A percentile compares a stretch with the other conserved stretches of the same genome.
phyloP scores from a whole-genome alignment of 768 basidiomycete species.

The Boletales sp. region DNA sequence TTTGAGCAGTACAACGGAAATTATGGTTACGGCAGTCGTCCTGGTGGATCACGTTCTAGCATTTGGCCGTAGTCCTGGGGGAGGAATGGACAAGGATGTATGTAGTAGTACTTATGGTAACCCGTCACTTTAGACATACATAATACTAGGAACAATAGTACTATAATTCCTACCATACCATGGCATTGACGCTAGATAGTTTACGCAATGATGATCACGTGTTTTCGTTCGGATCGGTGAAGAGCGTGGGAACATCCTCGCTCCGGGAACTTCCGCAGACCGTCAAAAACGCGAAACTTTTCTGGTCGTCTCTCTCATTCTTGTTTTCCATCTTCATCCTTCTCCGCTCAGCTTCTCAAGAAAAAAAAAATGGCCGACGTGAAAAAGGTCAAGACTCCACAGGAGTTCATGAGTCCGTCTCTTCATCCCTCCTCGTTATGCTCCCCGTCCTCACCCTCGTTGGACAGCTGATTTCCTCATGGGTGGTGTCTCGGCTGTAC shows the following conservation, averaged over 20 bases:
- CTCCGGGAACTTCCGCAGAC: conserved; percentile 31
- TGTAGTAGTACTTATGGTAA: conserved; percentile 6
- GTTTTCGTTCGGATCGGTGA: conserved; percentile 12
- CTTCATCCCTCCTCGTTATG: not conserved
- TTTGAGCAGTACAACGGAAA: conserved; percentile 26
- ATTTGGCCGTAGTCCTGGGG: conserved; percentile 25
- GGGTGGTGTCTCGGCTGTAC: conserved; percentile 91
- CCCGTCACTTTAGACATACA: conserved; percentile 11
- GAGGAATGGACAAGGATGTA: conserved; percentile 11
- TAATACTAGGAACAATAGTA: conserved; percentile 1
- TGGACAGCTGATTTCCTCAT: conserved; percentile 84
- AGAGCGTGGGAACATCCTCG: conserved; percentile 25
- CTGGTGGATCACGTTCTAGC: conserved; percentile 23
- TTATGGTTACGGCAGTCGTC: conserved; percentile 18
- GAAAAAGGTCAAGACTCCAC: conserved; percentile 84
- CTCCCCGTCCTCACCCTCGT: conserved; percentile 13
- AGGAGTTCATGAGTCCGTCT: conserved; percentile 78
- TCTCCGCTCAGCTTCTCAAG: conserved; percentile 50
- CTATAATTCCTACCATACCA: too few relatives aligned
- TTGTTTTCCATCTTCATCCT: conserved; percentile 36
- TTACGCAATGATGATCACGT: not conserved
- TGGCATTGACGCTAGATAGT: too few relatives aligned
- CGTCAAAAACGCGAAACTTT: conserved; percentile 48
- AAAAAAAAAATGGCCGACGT: conserved; percentile 76
- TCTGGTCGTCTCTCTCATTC: conserved; percentile 39